Evolutionary conservation across 23 red algal genomes (phyloP), one percentile per base, ranked within the genome.

Genomic region (Gracilaria vermiculophylla): DNA sequence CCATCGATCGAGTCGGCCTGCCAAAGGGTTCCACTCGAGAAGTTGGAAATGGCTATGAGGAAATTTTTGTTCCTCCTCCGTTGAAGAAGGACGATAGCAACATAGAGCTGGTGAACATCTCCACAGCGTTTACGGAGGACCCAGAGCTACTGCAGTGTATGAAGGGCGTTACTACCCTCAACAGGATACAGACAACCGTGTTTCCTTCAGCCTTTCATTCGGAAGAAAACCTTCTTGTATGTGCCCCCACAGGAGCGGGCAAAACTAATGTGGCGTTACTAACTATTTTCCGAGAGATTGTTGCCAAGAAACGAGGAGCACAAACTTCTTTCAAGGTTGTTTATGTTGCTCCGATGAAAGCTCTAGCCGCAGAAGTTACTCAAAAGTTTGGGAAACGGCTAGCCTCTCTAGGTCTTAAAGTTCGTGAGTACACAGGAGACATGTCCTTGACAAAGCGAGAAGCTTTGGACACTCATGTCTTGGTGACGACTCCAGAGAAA

Each of bases 401-500:
- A 39, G 24, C 37, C 10, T 44, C 81, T 23, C 51, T 99, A 19
- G 88, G 71, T 41, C 50, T 99, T 12, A 36, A 27, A 36, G 97
- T 99, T n/a, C 25, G 72, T 53, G 97, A 99, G 58, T 90, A 93
- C 52, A 99, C 97, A 3, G 97, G 97, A 34, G 97, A 99, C 48
- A 92, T 90, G 77, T 77, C 78, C 19, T 49, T 93, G 50, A 95
- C 66, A 23, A 71, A 83, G 17, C 62, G 49, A 39, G 82, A 95
- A 67, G 86, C 88, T 24, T 49, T 75, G 43, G 86, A 82, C 3
- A 95, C 92, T 5, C 90, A 99, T 55, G 83, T 99, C 14, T 50
- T 99, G 28, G 97, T 99, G 17, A 95, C 97, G 24, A 99, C 97
- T 24, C 97, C 97, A 76, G 97, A 99, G 85, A 99, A 99, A 74